Evolutionary conservation across 306 rosid genomes (phyloP), one percentile per base, ranked within the genome.

Genomic region (Begonia loranthoides): DNA sequence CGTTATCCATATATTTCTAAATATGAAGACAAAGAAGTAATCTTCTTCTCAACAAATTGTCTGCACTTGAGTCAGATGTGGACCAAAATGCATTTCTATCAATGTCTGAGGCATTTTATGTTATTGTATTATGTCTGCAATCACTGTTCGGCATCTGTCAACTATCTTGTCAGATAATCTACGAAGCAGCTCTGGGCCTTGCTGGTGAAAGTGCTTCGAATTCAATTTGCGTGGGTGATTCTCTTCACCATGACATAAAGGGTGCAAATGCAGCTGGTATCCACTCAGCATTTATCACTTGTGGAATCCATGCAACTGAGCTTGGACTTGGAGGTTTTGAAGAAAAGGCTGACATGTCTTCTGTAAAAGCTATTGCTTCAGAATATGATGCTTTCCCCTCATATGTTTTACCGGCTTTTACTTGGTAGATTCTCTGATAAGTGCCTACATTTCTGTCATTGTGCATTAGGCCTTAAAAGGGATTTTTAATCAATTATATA

Each of bases 241-340:
- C 97, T 62, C 84, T 85, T 19, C 94, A 89, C 68, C 97, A 89
- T 56, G 97, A 89, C 72, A 85, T 89, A 28, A 89, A 82, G 80
- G 95, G 97, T 14, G 95, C 95, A 16, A 89, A 89, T 70, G 83
- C 75, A 45, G 80, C 85, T 28, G 83, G 87, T 63, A 70, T 82
- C 45, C 55, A 85, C 49, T 85, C 95, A 34, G 71, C 75, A 61
- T 74, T 89, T 3, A 66, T 72, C 50, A 85, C 95, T 13, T 72
- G 94, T 47, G 97, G 97, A 24, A 73, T 85, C 68, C 97, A 89
- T 53, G 81, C 90, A 45, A 55, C 69, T 19, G 94, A 89, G 58
- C 90, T 89, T 56, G 94, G 83, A 72, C 79, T 89, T 15, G 45
- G 38, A 28, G 55, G 62, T 56, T 82, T 71, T 49, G 90, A 76